Evolutionary conservation across 2,329 filamentous ascomycete genomes (phyloP), one percentile per base, ranked within the genome.

Genomic region (Paecilomyces fulvus): DNA sequence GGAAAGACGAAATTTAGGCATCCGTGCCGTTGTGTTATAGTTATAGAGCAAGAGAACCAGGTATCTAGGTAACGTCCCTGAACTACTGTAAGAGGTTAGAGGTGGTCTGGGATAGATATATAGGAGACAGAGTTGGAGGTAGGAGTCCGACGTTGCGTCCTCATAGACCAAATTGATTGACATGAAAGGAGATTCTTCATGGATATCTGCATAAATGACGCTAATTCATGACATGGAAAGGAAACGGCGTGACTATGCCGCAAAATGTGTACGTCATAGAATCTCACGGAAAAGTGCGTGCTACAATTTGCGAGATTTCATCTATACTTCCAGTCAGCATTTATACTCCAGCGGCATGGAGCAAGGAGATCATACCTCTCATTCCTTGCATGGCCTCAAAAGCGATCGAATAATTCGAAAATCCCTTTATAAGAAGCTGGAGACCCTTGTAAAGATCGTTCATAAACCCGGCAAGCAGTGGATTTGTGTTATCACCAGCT

Each of bases 311-410:
- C 48, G 48, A 49, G 48, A 49, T 14, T 49, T 49, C 48, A 25
- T 49, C 48, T 49, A 28, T 28, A 49, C 11, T 43, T 43, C 14
- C 10, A 10, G 21, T 49, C 25, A 49, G 48, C 48, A 49, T 23
- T 14, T 14, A 9, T 20, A 23, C 20, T 23, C 23, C 10, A 49
- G 23, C 3, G 6, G 12, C 20, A 25, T 49, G n/a, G 25, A 8
- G 21, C 20, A 28, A 7, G 25, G 10, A 49, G n/a, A 3, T 11
- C 21, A 21, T 46, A 65, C 63, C 63, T 57, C 59, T 56, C 58
- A 65, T 63, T 10, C 61, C 61, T 17, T 59, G 56, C 20, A 65
- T 48, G 4, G 63, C 63, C 33, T 65, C 63, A 53, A 64, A 65
- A 3, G 60, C 63, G 51, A 63, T 58, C 5, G 63, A 58, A 53